Base-by-base conservation (phyloP, 441 rosid genomes). In the Cnidoscolus chayamansa region DNA sequence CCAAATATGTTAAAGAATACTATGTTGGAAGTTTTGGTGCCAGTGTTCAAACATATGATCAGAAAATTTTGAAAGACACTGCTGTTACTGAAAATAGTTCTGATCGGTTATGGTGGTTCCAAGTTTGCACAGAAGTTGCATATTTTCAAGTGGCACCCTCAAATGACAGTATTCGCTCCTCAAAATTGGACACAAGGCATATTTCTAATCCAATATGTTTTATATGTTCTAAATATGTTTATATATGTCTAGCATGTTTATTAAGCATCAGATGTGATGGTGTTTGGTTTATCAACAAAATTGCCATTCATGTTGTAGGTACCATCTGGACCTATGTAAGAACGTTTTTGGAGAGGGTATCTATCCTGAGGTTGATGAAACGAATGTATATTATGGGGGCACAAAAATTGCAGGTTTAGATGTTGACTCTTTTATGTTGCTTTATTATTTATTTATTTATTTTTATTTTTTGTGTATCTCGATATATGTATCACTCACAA, bases 81-180 rank as follows among this genome's bases (percentile, higher is more conserved):
- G 76, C 79, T 50, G 67, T 89, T 35, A 77, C 76, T 59, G 84
- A 82, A 69, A 67, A 77, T 73, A 81, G 84, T 77, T 54, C 85
- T 77, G 91, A 81, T 73, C 84, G 96, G 77, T 78, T 89, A 74
- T 94, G 99, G 98, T 94, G 98, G 98, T 92, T 89, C 80, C 98
- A 92, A 81, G 92, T 88, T 76, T 94, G 97, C 79, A 90, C 94
- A 49, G 95, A 94, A 87, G 91, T 94, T 76, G 97, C 97, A 1
- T 94, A 85, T 80, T 94, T 92, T 82, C 98, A 92, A 77, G 97
- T 92, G 79, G 97, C 97, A 35, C 97, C 97, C 47, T 75, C 88
- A 53, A 86, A 88, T 51, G 95, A 92, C 78, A 91, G 95, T 71
- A 71, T 94, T 72, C 97, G 98, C 73, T 94, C 97, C n/a, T 83